A percentile compares a stretch with the other conserved stretches of the same genome.
Evolutionary conservation across 163 green algal species (phyloP).

Genomic region (Scenedesmus sp.): DNA sequence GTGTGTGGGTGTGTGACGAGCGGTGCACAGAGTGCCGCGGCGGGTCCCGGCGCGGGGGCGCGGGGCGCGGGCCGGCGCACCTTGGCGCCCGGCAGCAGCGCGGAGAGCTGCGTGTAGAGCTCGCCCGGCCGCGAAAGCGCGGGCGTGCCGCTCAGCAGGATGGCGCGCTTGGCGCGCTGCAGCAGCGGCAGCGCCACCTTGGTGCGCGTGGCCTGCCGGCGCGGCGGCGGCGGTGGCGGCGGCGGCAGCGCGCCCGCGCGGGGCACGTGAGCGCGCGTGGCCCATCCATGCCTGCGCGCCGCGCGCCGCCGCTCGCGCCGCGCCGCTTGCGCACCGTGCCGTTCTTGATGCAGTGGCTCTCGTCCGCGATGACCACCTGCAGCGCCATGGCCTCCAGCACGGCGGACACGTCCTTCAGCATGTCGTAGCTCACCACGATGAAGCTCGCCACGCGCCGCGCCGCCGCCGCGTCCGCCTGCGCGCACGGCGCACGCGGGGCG

Average conservation of each 20-base stretch:
- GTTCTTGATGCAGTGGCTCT: slow-evolving; percentile 82
- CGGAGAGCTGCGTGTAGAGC: slow-evolving; percentile 83
- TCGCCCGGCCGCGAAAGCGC: slow-evolving; percentile 87
- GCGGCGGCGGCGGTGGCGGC: too few species aligned
- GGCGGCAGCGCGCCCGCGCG: too few species aligned
- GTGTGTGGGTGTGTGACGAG: too few species aligned
- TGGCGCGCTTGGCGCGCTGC: slow-evolving; percentile 56
- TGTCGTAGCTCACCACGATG: slow-evolving; percentile 62
- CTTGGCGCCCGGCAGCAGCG: slow-evolving; percentile 54
- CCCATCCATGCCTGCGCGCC: too few species aligned
- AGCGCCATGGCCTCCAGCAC: slow-evolving; percentile 35
- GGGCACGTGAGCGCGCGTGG: too few species aligned
- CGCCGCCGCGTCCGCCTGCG: too few species aligned
- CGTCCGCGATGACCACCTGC: slow-evolving; percentile 69
- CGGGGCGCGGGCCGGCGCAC: too few species aligned
- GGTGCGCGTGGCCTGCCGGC: slow-evolving; percentile 57
- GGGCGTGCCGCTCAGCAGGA: slow-evolving; percentile 93
- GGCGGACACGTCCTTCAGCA: slow-evolving; percentile 53
- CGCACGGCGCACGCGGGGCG: too few species aligned
- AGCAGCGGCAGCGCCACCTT: slow-evolving; percentile 67
- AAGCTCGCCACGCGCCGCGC: slow-evolving; percentile 45
- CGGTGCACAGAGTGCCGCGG: too few species aligned
- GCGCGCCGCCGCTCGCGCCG: background rate
- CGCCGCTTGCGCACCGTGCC: slow-evolving; percentile 48
- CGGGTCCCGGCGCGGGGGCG: too few species aligned